phyloP scores from a whole-genome alignment of 2,329 filamentous ascomycete genomes.

The Colletotrichum aenigma region DNA sequence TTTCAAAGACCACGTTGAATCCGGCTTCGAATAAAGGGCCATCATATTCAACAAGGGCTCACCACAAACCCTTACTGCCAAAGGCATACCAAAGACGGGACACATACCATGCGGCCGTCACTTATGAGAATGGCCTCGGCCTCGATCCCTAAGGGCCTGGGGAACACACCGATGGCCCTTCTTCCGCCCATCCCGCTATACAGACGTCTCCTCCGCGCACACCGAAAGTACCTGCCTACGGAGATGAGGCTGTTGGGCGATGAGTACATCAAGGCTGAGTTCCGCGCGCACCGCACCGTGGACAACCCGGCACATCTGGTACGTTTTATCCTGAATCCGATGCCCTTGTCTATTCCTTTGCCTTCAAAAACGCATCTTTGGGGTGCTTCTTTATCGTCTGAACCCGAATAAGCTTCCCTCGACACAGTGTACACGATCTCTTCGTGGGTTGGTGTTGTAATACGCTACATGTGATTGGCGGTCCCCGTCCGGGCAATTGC shows the following conservation, averaged over 20 bases:
- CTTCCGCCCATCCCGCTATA: slow-evolving; percentile 90
- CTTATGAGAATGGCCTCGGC: slow-evolving; percentile 38
- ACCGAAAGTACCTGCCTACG: slow-evolving; percentile 76
- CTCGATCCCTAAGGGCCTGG: slow-evolving; percentile 33
- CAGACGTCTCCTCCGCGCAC: slow-evolving; percentile 82
- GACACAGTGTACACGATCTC: no score
- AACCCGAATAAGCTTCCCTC: no score
- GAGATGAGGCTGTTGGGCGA: slow-evolving; percentile 87
- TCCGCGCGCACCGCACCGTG: slow-evolving; percentile 79
- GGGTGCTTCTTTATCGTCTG: no score
- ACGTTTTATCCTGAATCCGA: no score
- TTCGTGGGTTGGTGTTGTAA: no score
- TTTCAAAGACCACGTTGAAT: no score
- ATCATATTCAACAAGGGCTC: not conserved
- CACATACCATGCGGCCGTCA: not conserved
- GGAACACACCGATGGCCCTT: slow-evolving; percentile 63
- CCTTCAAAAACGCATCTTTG: no score
- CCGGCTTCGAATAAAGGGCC: no score
- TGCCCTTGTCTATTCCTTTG: no score
- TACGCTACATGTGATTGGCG: no score
- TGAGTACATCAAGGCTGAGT: slow-evolving; percentile 92
- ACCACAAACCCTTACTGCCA: not conserved
- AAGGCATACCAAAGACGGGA: not conserved
- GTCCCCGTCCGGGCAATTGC: no score
- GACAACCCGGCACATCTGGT: slow-evolving; percentile 95